These are phyloP conservation scores for Hymenochaete sp. DNA, from an alignment of 1,284 basidiomycete species.

Conservation along the genomic window DNA sequence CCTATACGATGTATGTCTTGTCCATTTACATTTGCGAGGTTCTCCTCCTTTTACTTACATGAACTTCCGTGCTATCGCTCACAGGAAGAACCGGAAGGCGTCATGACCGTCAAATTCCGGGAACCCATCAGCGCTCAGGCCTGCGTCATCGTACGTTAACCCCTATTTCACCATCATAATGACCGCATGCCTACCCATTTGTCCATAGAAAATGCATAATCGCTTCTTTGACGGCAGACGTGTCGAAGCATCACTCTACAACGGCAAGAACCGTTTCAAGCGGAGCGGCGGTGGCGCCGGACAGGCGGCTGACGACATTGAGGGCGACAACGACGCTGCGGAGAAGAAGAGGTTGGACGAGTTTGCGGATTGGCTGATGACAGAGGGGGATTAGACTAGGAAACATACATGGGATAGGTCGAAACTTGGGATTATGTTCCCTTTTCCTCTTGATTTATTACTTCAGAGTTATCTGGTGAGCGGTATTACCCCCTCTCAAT, in stretches of 20 bases:
- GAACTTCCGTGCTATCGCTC: constrained; percentile 11
- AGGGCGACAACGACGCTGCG: constrained; percentile 56
- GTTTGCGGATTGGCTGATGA: constrained; percentile 82
- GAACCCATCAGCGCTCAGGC: constrained; percentile 83
- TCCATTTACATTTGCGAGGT: constrained; percentile 1
- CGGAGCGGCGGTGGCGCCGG: constrained; percentile 61
- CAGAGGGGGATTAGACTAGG: constrained; percentile 54
- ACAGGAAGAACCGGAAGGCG: constrained; percentile 86
- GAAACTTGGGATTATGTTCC: no score
- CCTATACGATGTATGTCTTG: constrained; percentile 81
- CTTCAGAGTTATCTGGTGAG: no score
- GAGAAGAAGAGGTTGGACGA: constrained; percentile 81
- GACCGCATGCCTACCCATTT: not conserved
- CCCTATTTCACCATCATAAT: not conserved
- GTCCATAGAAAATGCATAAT: constrained; percentile 83
- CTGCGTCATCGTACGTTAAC: constrained; percentile 69
- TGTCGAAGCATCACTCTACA: constrained; percentile 75
- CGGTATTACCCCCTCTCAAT: no score
- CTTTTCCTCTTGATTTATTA: no score
- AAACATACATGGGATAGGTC: not conserved
- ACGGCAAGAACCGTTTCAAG: constrained; percentile 75
- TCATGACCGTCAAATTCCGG: constrained; percentile 95
- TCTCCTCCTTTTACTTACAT: no score
- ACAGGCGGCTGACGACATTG: constrained; percentile 49
- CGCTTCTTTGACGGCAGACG: constrained; percentile 84